phyloP scores from a whole-genome alignment of 2,329 filamentous ascomycete species.

The Amauroascus verrucosus region DNA sequence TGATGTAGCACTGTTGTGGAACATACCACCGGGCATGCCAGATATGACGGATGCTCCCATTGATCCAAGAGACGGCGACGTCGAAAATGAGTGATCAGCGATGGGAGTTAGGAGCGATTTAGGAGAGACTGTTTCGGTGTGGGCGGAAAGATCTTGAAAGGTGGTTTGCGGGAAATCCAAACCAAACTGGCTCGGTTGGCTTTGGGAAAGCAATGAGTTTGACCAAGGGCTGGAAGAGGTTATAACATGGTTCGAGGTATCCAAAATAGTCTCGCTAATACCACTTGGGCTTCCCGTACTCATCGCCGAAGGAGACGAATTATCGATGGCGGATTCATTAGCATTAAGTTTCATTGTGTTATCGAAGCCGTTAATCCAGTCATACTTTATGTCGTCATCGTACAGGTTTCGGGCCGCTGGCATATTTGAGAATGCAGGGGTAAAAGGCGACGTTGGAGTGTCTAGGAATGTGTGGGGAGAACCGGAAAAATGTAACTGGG shows the following conservation, averaged over 20 bases:
- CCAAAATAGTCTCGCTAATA: slow-evolving; percentile 82
- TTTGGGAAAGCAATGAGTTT: slow-evolving; percentile 57
- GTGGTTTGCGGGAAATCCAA: slow-evolving; percentile 64
- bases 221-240: slow-evolving; percentile 57
- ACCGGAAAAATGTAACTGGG: slow-evolving; percentile 49
- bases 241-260: slow-evolving; percentile 57
- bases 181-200: slow-evolving; percentile 60
- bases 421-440: slow-evolving; percentile 34
- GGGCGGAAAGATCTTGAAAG: slow-evolving; percentile 64
- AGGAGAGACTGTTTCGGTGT: slow-evolving; percentile 63
- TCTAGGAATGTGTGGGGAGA: slow-evolving; percentile 50
- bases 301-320: slow-evolving; percentile 89
- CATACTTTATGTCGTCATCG: slow-evolving; percentile 63
- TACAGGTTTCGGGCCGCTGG: slow-evolving; percentile 46
- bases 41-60: slow-evolving; percentile 63
- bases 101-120: slow-evolving; percentile 60
- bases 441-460: slow-evolving; percentile 34
- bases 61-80: slow-evolving; percentile 63
- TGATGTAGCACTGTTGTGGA: slow-evolving; percentile 17
- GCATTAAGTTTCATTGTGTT: slow-evolving; percentile 61
- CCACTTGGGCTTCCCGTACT: slow-evolving; percentile 89
- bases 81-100: slow-evolving; percentile 64
- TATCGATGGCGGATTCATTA: slow-evolving; percentile 75
- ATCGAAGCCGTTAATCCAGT: slow-evolving; percentile 77
- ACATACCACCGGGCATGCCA: slow-evolving; percentile 47